These are phyloP conservation scores for Pichia terricola DNA, from an alignment of 1,139 yeast genomes.

Conservation along the genomic window DNA sequence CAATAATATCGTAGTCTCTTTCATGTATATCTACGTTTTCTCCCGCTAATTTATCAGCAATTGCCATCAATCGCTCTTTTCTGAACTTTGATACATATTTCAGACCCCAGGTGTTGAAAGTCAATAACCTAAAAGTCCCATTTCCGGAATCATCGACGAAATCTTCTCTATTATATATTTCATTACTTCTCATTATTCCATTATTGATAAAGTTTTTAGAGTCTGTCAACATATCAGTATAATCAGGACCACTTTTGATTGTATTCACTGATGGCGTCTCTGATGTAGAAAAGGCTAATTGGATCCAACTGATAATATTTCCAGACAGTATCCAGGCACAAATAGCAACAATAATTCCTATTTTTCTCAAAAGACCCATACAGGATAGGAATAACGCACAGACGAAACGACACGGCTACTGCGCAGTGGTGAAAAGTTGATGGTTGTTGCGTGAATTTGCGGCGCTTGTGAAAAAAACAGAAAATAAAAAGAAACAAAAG, in stretches of 20 bases:
- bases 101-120: slow-evolving; percentile 84
- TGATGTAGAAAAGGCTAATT: no score
- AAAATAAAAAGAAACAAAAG: no score
- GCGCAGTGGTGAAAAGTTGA: no score
- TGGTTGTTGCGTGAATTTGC: no score
- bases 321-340: no score
- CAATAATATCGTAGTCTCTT: slow-evolving; percentile 67
- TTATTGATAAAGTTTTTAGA: not conserved
- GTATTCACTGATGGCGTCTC: not conserved
- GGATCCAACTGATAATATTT: no score
- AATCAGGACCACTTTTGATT: not conserved
- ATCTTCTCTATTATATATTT: not conserved
- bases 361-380: no score
- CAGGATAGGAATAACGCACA: no score
- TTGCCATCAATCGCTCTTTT: slow-evolving; percentile 54
- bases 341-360: no score
- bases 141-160: not conserved
- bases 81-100: slow-evolving; percentile 71
- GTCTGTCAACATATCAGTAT: no score
- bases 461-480: no score
- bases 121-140: slow-evolving; percentile 38
- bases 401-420: no score
- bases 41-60: slow-evolving; percentile 55
- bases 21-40: slow-evolving; percentile 20
- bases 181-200: not conserved